Conservation (phyloP, 495 filamentous ascomycete genomes). For the Tuber melanosporum region DNA sequence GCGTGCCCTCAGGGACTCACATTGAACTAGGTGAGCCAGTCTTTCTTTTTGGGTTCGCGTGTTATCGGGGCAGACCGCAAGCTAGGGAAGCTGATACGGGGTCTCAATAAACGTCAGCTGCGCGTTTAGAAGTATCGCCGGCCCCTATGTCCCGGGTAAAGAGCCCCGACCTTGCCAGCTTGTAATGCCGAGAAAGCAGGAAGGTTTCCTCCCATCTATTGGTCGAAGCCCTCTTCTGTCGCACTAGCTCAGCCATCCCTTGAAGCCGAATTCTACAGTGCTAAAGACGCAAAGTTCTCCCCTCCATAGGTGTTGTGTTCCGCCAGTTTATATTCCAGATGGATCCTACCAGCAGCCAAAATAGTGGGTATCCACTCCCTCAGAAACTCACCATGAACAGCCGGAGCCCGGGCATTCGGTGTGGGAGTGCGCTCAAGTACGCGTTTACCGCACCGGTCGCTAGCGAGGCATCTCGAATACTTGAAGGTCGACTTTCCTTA, state of each 20-base stretch:
- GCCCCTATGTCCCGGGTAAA: conserved; percentile 47
- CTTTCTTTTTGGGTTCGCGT: conserved; percentile 36
- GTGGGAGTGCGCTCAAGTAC: conserved; percentile 32
- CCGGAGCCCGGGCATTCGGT: conserved; percentile 51
- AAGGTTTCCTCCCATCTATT: conserved; percentile 46
- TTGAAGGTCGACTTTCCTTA: conserved; percentile 48
- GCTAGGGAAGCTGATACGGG: conserved; percentile 50
- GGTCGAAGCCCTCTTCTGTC: conserved; percentile 43
- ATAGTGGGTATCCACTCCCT: conserved; percentile 44
- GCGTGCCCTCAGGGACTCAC: conserved; percentile 49
- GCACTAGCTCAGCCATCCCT: conserved; percentile 43
- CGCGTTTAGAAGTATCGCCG: conserved; percentile 46
- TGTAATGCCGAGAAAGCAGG: conserved; percentile 43
- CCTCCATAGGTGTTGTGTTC: conserved; percentile 51
- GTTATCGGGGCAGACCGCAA: conserved; percentile 46
- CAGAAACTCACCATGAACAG: conserved; percentile 49
- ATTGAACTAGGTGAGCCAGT: conserved; percentile 49
- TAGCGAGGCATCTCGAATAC: conserved; percentile 46
- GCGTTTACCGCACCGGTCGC: conserved; percentile 43
- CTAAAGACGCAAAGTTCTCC: conserved; percentile 49
- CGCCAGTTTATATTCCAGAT: conserved; percentile 44
- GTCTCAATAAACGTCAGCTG: conserved; percentile 49
- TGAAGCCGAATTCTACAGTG: conserved; percentile 33
- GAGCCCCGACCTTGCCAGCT: conserved; percentile 39
- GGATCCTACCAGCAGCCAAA: conserved; percentile 37